These are phyloP conservation scores for Geotrichum australiense DNA, from an alignment of 1,139 yeast species.

Conservation along the genomic window DNA sequence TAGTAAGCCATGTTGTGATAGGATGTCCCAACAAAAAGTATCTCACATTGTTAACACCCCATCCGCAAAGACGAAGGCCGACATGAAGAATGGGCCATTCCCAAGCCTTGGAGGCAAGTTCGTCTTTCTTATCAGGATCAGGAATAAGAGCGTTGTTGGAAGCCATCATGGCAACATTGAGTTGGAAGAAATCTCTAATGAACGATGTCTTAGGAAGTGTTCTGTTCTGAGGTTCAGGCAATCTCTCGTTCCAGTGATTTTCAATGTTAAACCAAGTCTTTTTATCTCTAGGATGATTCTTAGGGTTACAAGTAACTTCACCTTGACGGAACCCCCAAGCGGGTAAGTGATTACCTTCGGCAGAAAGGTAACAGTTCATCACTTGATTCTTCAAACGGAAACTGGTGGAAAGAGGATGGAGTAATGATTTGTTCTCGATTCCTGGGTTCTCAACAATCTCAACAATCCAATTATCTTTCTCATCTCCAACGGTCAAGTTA, in stretches of 20 bases:
- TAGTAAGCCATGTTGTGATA: conserved; percentile 88
- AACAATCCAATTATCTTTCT: conserved; percentile 87
- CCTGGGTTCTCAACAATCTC: conserved; percentile 80
- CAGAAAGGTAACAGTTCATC: conserved; percentile 79
- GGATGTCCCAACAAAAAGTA: conserved; percentile 92
- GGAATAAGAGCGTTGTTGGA: conserved; percentile 95
- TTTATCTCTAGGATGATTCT: conserved; percentile 76
- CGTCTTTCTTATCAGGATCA: conserved; percentile 85
- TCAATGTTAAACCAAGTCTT: conserved; percentile 99
- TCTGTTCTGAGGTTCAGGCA: conserved; percentile 68
- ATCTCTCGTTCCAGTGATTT: conserved; percentile 63
- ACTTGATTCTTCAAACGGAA: conserved; percentile 65
- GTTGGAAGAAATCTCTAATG: conserved; percentile 80
- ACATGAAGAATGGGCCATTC: conserved; percentile 95
- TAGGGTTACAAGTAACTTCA: conserved; percentile 80
- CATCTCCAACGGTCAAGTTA: conserved; percentile 76
- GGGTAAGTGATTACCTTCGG: conserved; percentile 74
- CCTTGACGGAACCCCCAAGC: conserved; percentile 99
- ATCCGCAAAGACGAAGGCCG: conserved; percentile 93
- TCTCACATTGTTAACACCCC: conserved; percentile 76
- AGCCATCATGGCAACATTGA: conserved; percentile 98
- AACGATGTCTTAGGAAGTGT: conserved; percentile 77
- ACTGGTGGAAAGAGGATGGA: conserved; percentile 85
- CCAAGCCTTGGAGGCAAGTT: conserved; percentile 89
- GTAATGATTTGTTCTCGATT: conserved; percentile 46